Evolutionary conservation across 78 protist genomes (phyloP).

Genomic region (Dictyostelium citrinum): DNA sequence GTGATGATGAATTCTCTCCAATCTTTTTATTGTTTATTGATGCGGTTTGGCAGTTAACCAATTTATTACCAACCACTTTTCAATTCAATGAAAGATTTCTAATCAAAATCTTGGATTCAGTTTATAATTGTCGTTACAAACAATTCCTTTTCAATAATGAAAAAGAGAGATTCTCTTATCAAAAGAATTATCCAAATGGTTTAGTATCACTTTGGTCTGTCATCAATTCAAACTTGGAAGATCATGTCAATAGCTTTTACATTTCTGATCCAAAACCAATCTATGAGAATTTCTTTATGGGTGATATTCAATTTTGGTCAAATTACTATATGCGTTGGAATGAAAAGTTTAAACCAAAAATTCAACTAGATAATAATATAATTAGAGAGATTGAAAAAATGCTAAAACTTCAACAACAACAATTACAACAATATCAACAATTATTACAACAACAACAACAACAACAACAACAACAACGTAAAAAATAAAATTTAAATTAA

Average conservation of each 20-base stretch:
- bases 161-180: conserved; percentile 14
- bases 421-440: background rate
- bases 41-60: conserved; percentile 74
- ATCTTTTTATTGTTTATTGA: conserved; percentile 77
- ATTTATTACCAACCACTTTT: conserved; percentile 82
- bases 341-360: conserved; percentile 35
- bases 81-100: conserved; percentile 88
- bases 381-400: background rate
- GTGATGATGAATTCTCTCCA: conserved; percentile 74
- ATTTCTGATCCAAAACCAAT: conserved; percentile 55
- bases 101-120: conserved; percentile 53
- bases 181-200: background rate
- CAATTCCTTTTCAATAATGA: conserved; percentile 73
- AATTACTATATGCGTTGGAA: conserved; percentile 42
- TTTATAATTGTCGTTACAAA: conserved; percentile 82
- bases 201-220: conserved; percentile 17
- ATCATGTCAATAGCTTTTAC: conserved; percentile 15
- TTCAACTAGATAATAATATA: background rate
- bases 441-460: background rate
- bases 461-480: background rate
- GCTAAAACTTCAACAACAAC: background rate
- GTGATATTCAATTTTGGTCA: conserved; percentile 70
- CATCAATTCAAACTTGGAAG: background rate
- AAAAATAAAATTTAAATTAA: background rate
- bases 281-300: conserved; percentile 32